phyloP scores from a whole-genome alignment of 2,329 filamentous ascomycete genomes.

The Triangularia verruculosa region DNA sequence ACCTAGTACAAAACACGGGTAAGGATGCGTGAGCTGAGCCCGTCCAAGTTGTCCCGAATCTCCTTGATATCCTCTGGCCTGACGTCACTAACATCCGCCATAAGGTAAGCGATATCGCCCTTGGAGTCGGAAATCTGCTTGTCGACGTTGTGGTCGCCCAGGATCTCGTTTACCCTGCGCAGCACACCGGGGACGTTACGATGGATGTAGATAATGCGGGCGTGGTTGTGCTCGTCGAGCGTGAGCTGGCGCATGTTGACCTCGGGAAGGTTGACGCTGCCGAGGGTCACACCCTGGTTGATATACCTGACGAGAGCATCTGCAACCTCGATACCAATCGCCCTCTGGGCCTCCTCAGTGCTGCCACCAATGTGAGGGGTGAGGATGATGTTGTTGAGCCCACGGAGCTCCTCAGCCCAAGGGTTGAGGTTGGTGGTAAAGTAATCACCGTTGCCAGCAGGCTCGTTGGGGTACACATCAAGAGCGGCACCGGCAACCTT shows the following conservation, averaged over 20 bases:
- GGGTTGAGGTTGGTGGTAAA: slow-evolving; percentile 80
- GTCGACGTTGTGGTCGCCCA: slow-evolving; percentile 95
- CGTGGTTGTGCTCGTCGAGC: slow-evolving; percentile 82
- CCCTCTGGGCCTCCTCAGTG: slow-evolving; percentile 94
- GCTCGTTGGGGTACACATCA: slow-evolving; percentile 93
- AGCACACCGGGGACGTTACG: slow-evolving; percentile 94
- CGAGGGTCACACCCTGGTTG: slow-evolving; percentile 87
- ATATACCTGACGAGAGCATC: slow-evolving; percentile 90
- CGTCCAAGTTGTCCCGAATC: slow-evolving; percentile 78
- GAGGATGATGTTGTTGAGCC: slow-evolving; percentile 87
- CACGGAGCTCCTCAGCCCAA: slow-evolving; percentile 82
- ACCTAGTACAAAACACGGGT: slow-evolving; percentile 40
- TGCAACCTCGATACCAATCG: slow-evolving; percentile 90
- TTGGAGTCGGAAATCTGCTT: slow-evolving; percentile 97
- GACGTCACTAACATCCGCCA: slow-evolving; percentile 94
- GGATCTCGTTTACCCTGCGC: slow-evolving; percentile 89
- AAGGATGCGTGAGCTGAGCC: slow-evolving; percentile 57
- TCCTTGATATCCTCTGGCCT: slow-evolving; percentile 77
- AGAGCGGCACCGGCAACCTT: slow-evolving; percentile 93
- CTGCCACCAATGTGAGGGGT: slow-evolving; percentile 97
- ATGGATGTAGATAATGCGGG: slow-evolving; percentile 93
- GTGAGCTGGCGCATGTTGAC: slow-evolving; percentile 86
- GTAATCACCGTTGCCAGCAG: slow-evolving; percentile 89
- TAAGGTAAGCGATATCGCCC: slow-evolving; percentile 92
- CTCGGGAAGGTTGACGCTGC: slow-evolving; percentile 96